Evolutionary conservation across 768 basidiomycete species (phyloP).

Genomic region (Suillus luteus): DNA sequence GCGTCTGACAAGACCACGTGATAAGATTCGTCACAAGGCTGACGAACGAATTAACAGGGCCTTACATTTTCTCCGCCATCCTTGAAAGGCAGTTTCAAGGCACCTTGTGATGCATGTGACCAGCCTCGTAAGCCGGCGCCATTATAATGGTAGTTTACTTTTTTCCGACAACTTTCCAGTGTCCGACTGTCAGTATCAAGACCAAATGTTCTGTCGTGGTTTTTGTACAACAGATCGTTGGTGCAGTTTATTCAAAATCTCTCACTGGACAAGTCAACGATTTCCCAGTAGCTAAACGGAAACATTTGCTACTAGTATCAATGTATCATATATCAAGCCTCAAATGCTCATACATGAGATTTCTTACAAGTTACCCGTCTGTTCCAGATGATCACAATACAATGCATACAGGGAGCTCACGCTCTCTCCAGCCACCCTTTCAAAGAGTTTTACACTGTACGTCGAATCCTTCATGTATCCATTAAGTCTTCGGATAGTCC

Average conservation of each 20-base stretch:
- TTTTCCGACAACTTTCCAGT: too few relatives aligned
- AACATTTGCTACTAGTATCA: background rate
- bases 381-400: slow-evolving; percentile 48
- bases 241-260: background rate
- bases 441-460: slow-evolving; percentile 56
- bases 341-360: background rate
- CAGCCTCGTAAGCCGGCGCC: background rate
- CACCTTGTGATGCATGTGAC: background rate
- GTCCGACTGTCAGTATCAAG: too few relatives aligned
- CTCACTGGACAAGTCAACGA: background rate
- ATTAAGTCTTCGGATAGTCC: slow-evolving; percentile 62
- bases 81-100: background rate
- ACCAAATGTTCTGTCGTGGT: too few relatives aligned
- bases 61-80: background rate
- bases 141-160: too few relatives aligned
- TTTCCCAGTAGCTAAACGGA: background rate
- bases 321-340: background rate
- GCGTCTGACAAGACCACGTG: background rate
- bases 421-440: slow-evolving; percentile 49
- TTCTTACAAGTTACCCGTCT: background rate
- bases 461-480: slow-evolving; percentile 46
- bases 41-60: too few relatives aligned
- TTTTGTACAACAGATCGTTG: too few relatives aligned
- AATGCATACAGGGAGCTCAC: slow-evolving; percentile 59
- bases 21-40: background rate